Conservation (phyloP, 768 basidiomycete species). For the Lactarius tabidus region DNA sequence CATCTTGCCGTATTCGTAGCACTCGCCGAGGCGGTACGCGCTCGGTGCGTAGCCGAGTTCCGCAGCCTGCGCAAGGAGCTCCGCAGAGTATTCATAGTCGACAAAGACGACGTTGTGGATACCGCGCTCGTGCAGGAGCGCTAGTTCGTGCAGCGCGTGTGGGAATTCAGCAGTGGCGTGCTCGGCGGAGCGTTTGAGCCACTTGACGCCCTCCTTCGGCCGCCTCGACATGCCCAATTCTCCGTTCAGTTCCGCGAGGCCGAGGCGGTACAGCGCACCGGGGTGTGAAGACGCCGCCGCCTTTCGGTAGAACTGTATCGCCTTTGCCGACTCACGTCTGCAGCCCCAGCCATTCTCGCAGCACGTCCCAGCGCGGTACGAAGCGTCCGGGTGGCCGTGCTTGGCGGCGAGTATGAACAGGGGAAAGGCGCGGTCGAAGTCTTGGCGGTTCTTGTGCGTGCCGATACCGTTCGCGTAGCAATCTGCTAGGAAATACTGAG, state of each 20-base stretch:
- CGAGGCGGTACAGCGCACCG: slow-evolving; percentile 94
- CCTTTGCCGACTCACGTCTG: slow-evolving; percentile 86
- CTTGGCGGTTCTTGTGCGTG: slow-evolving; percentile 82
- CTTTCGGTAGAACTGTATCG: slow-evolving; percentile 89
- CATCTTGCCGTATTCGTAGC: slow-evolving; percentile 99
- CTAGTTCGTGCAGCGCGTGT: slow-evolving; percentile 92
- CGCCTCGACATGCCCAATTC: slow-evolving; percentile 82
- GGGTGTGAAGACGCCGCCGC: slow-evolving; percentile 89
- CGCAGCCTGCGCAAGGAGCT: slow-evolving; percentile 90
- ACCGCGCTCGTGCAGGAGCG: slow-evolving; percentile 93
- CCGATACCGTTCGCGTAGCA: slow-evolving; percentile 99
- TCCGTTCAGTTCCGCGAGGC: slow-evolving; percentile 93
- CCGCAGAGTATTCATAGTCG: slow-evolving; percentile 92
- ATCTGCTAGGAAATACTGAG: slow-evolving; percentile 97
- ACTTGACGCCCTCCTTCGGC: slow-evolving; percentile 96
- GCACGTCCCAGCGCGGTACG: slow-evolving; percentile 94
- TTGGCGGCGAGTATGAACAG: slow-evolving; percentile 95
- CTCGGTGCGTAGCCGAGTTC: slow-evolving; percentile 96
- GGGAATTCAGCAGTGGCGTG: slow-evolving; percentile 93
- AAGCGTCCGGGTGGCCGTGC: slow-evolving; percentile 93
- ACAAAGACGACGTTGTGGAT: slow-evolving; percentile 97
- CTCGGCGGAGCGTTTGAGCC: slow-evolving; percentile 96
- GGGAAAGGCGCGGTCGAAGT: slow-evolving; percentile 96
- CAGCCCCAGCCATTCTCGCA: slow-evolving; percentile 99
- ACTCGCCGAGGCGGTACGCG: slow-evolving; percentile 93